Evolutionary conservation across 225 moss, liverwort and hornwort species (phyloP).

Genomic region (Pseudoscleropodium purum): DNA sequence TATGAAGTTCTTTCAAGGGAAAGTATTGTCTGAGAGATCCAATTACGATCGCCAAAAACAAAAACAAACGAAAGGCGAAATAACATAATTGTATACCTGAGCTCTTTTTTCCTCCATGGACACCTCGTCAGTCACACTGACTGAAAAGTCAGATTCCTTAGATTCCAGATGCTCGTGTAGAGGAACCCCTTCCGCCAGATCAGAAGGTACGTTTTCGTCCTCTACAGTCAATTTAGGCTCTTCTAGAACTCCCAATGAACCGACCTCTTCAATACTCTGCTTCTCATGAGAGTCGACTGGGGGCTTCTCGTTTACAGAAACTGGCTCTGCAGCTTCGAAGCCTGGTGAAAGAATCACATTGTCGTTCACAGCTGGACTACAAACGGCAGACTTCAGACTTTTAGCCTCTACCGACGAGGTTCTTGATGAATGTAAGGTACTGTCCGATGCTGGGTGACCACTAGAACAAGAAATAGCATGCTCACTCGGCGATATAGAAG

Average conservation of each 20-base stretch:
- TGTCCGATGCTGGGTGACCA: background rate
- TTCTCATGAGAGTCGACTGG: background rate
- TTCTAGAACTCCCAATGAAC: background rate
- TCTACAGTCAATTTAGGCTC: background rate
- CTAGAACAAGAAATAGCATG: background rate
- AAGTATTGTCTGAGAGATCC: background rate
- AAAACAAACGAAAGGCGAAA: background rate
- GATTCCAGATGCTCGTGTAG: background rate
- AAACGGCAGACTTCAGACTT: background rate
- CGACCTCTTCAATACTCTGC: background rate
- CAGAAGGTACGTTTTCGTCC: background rate
- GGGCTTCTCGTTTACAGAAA: background rate
- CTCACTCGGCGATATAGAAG: slow-evolving; percentile 13
- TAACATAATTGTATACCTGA: slow-evolving; percentile 3
- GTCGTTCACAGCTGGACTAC: background rate
- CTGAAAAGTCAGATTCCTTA: background rate
- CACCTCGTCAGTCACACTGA: background rate
- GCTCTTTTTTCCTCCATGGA: slow-evolving; percentile 19
- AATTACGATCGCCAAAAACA: background rate
- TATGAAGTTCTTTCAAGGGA: background rate
- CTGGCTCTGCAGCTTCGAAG: background rate
- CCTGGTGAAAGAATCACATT: background rate
- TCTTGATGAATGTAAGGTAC: background rate
- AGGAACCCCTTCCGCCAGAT: background rate
- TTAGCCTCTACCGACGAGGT: background rate